Conservation (phyloP, 2,329 filamentous ascomycete species). For the Fusarium lyarnte region DNA sequence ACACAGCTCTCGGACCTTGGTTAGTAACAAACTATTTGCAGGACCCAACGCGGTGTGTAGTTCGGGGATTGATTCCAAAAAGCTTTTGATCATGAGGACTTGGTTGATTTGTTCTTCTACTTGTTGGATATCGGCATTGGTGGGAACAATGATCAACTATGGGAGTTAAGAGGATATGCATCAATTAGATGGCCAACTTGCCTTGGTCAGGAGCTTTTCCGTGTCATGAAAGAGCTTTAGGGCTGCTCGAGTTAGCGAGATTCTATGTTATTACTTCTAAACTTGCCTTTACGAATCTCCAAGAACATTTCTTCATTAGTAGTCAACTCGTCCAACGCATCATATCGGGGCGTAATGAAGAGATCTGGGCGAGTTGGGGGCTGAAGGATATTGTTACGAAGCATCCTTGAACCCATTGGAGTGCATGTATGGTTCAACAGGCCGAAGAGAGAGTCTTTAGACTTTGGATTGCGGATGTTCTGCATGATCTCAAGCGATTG, state of each 20-base stretch:
- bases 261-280: rapidly evolving
- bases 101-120: conserved; percentile 87
- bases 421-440: conserved; percentile 86
- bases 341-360: conserved; percentile 77
- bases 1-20: conserved; percentile 76
- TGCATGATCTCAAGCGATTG: conserved; percentile 89
- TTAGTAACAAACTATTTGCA: conserved; percentile 70
- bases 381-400: conserved; percentile 88
- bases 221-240: conserved; percentile 80
- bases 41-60: conserved; percentile 74
- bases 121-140: conserved; percentile 70
- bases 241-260: conserved; percentile 53
- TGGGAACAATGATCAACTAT: conserved; percentile 80
- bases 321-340: conserved; percentile 84
- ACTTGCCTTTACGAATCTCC: conserved; percentile 74
- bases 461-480: conserved; percentile 80
- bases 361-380: conserved; percentile 76
- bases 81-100: conserved; percentile 86
- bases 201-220: conserved; percentile 81
- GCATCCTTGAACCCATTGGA: conserved; percentile 85
- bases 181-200: conserved; percentile 44
- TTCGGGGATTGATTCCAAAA: conserved; percentile 73
- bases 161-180: not conserved
- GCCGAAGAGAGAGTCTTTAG: conserved; percentile 84
- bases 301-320: conserved; percentile 87